Evolutionary conservation across 306 rosid genomes (phyloP).

Genomic region (Bauhinia variegata): DNA sequence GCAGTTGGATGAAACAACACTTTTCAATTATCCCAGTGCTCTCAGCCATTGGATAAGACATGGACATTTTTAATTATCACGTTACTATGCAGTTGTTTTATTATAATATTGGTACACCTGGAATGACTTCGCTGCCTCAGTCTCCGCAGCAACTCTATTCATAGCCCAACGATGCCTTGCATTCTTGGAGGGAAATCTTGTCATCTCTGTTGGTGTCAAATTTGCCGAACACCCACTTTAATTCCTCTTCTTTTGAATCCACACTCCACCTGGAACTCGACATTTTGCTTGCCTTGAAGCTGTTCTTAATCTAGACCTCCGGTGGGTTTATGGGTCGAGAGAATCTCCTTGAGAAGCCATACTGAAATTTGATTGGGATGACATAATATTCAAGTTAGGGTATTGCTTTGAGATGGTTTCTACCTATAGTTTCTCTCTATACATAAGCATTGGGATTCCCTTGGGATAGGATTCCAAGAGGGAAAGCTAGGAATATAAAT

Average conservation of each 20-base stretch:
- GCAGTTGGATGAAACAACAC: too few species aligned
- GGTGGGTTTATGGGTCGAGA: slow-evolving; percentile 29
- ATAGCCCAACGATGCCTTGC: slow-evolving; percentile 59
- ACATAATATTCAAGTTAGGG: not conserved
- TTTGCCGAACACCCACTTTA: slow-evolving; percentile 73
- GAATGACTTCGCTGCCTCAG: slow-evolving; percentile 59
- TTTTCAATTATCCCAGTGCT: too few species aligned
- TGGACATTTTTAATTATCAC: too few species aligned
- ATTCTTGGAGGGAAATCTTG: slow-evolving; percentile 65
- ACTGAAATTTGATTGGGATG: slow-evolving; percentile 32
- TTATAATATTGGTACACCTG: too few species aligned
- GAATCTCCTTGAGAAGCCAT: slow-evolving; percentile 41
- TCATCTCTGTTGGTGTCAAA: slow-evolving; percentile 76
- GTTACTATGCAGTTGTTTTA: too few species aligned
- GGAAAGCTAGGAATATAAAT: slow-evolving; percentile 33
- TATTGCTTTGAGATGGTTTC: not conserved
- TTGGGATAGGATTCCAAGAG: not conserved
- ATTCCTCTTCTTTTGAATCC: slow-evolving; percentile 55
- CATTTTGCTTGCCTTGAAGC: slow-evolving; percentile 38
- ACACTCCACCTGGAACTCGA: slow-evolving; percentile 19
- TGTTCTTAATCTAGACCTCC: slow-evolving; percentile 28
- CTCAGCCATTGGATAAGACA: too few species aligned
- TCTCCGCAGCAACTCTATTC: slow-evolving; percentile 45
- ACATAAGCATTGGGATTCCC: slow-evolving; percentile 32
- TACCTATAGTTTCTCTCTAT: slow-evolving; percentile 20